Base-by-base conservation (phyloP, 2,329 filamentous ascomycete species). In the Ceratocystis destructans region DNA sequence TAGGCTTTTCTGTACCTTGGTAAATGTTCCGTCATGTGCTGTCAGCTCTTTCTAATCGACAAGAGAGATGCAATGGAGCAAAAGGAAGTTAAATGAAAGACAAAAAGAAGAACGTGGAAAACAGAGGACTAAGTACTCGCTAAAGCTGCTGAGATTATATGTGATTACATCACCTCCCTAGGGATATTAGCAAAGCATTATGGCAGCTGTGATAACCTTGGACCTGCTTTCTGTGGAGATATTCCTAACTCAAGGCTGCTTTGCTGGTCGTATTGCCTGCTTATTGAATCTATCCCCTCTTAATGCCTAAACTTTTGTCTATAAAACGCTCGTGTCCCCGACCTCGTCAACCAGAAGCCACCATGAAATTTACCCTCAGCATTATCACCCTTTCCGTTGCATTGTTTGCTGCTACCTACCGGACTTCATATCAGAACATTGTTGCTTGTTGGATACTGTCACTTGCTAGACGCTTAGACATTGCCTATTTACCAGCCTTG, bases 31-130 rank as follows among this genome's bases (percentile, higher is more conserved):
- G 48, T 53, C 7, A 53, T 53, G 7, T 53, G 48, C 62, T 64
- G 66, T 67, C 66, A 67, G 66, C 66, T 67, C 62, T 67, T 67
- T 62, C 61, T 65, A 67, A 67, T 67, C 62, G 4, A n/a, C 31
- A 28, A 62, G 22, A 48, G 44, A 22, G n/a, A 10, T 22, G 20
- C 10, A 62, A 45, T 5, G 22, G 45, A 45, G 41, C 20, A 45
- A 22, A 28, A 22, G 17, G 22, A 61, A 48, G 33, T 37, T 4
- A 7, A 37, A n/a, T 17, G 25, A 37, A 61, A 37, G 31, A 44
- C 10, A 46, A 7, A 25, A 5, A 25, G 20, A 44, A 22, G 22
- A 62, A 28, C 2, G 25, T 57, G 28, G 10, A 57, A 55, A 15
- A 12, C 37, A 41, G 12, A 31, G 46, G 17, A 22, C 46, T 10